phyloP scores from a whole-genome alignment of 169 alveolate genomes.

The Plasmodium adleri region DNA sequence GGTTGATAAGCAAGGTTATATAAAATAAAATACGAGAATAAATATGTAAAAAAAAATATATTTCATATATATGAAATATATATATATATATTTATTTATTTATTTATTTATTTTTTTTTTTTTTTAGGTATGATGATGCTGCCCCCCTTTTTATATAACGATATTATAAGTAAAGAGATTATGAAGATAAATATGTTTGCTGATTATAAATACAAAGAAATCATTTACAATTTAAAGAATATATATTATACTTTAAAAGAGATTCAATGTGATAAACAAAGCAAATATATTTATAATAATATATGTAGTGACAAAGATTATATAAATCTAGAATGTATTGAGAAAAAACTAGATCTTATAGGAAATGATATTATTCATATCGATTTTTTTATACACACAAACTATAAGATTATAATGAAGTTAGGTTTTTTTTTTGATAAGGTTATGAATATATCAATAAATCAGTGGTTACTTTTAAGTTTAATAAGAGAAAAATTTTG shows the following conservation, averaged over 20 bases:
- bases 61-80: not conserved
- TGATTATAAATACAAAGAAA: constrained; percentile 77
- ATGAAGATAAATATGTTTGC: constrained; percentile 79
- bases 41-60: not conserved
- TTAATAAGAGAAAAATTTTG: constrained; percentile 83
- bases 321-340: not conserved
- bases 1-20: constrained; percentile 64
- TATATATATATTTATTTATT: not conserved
- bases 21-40: not conserved
- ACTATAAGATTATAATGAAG: constrained; percentile 76
- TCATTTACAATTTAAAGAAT: constrained; percentile 64
- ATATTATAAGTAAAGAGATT: constrained; percentile 78
- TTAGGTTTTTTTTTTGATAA: constrained; percentile 78
- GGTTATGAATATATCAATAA: constrained; percentile 77
- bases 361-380: constrained; percentile 80
- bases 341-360: constrained; percentile 62
- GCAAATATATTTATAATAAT: too few species aligned
- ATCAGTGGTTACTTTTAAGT: constrained; percentile 84
- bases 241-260: constrained; percentile 71
- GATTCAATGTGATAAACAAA: not conserved
- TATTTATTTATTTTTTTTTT: not conserved
- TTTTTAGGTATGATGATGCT: constrained; percentile 62
- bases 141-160: constrained; percentile 77
- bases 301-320: not conserved
- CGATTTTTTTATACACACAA: constrained; percentile 79